phyloP scores from a whole-genome alignment of 148 eudicot species.

The Camellia sinensis region DNA sequence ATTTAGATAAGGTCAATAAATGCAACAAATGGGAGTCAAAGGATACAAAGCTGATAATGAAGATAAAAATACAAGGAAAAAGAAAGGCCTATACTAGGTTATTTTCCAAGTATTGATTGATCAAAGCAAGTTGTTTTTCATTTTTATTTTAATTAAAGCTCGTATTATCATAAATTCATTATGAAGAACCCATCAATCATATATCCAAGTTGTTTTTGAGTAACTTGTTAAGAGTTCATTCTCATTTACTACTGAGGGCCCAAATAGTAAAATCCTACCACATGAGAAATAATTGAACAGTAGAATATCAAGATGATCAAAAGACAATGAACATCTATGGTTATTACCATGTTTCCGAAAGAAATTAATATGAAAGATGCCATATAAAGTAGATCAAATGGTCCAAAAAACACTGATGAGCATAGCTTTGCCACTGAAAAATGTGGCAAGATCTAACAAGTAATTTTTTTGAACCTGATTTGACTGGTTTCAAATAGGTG shows the following conservation, averaged over 20 bases:
- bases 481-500: too few species aligned
- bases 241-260: neutral
- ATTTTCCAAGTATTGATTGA: constrained; percentile 21
- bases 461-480: too few species aligned
- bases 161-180: too few species aligned
- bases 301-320: neutral
- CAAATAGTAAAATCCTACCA: neutral
- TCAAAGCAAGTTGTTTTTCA: too few species aligned
- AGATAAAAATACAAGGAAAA: neutral
- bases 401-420: neutral
- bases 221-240: constrained; percentile 3
- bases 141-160: too few species aligned
- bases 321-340: neutral
- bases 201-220: neutral
- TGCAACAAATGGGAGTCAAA: neutral
- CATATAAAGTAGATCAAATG: neutral
- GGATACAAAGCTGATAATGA: neutral
- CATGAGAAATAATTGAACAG: neutral
- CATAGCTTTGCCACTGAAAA: neutral
- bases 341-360: neutral
- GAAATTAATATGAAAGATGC: neutral
- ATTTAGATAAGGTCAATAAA: neutral
- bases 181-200: neutral
- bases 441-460: neutral
- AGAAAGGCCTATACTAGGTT: constrained; percentile 31